A percentile compares a stretch with the other conserved stretches of the same genome.
phyloP scores from a whole-genome alignment of 805 yeast species.

The Yarrowia porcina region DNA sequence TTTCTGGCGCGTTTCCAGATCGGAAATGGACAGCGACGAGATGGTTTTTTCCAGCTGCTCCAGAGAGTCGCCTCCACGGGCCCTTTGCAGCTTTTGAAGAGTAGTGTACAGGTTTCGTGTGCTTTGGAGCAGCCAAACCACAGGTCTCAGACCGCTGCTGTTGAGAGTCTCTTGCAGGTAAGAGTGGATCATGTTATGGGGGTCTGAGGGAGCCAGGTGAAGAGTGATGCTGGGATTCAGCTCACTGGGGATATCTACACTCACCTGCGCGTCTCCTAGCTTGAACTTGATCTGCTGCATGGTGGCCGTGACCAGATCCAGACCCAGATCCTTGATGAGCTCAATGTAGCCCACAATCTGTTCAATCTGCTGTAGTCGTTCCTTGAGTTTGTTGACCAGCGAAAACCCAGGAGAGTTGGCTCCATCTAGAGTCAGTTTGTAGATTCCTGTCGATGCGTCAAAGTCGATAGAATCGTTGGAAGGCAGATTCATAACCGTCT shows the following conservation, averaged over 20 bases:
- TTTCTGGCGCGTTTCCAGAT: constrained; percentile 7
- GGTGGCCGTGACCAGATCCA: constrained; percentile 35
- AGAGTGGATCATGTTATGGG: constrained; percentile 34
- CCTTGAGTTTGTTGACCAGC: neutral
- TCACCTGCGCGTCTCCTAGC: constrained; percentile 29
- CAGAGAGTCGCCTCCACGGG: neutral
- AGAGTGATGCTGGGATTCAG: neutral
- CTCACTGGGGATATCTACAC: neutral
- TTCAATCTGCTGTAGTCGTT: constrained; percentile 33
- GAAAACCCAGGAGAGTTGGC: neutral
- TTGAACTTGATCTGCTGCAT: constrained; percentile 35
- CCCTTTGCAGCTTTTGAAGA: constrained; percentile 27
- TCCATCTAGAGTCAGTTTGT: constrained; percentile 1
- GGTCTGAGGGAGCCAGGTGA: constrained; percentile 32
- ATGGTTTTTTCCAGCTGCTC: neutral
- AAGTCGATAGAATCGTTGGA: constrained; percentile 9
- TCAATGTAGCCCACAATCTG: constrained; percentile 36
- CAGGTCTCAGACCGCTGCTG: constrained; percentile 33
- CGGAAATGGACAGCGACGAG: neutral
- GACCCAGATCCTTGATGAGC: constrained; percentile 33
- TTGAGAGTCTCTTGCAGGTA: constrained; percentile 35
- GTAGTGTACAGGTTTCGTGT: constrained; percentile 35
- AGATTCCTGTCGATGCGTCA: constrained; percentile 1
- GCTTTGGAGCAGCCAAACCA: constrained; percentile 34
- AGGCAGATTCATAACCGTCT: constrained; percentile 17